Conservation (phyloP, 192 early-diverging fungal genomes). For the Helicostylum pulchrum region DNA sequence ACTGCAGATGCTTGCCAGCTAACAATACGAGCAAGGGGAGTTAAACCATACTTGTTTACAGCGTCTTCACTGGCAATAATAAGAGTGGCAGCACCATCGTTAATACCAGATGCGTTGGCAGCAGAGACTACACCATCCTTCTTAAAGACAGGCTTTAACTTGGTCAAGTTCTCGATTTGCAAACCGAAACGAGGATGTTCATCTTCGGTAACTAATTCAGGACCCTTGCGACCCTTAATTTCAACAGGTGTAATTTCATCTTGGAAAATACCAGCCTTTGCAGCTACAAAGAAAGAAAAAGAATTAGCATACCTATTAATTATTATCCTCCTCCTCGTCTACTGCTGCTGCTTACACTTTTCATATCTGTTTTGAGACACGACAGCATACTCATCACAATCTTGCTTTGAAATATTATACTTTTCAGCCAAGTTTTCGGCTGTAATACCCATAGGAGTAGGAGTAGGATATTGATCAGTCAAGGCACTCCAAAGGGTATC, state of each 20-base stretch:
- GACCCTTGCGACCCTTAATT: constrained; percentile 74
- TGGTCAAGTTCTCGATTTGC: constrained; percentile 72
- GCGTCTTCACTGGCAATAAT: constrained; percentile 85
- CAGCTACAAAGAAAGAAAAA: constrained; percentile 14
- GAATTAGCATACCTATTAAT: not conserved
- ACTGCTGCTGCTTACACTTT: constrained; percentile 45
- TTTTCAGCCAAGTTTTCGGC: constrained; percentile 87
- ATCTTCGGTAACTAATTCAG: constrained; percentile 70
- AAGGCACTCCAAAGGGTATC: constrained; percentile 84
- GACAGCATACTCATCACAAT: constrained; percentile 84
- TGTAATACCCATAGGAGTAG: constrained; percentile 90
- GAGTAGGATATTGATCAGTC: constrained; percentile 77
- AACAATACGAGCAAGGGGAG: constrained; percentile 83
- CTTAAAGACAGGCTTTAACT: constrained; percentile 85
- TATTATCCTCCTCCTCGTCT: constrained; percentile 2
- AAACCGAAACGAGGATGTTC: constrained; percentile 91
- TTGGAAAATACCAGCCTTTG: constrained; percentile 66
- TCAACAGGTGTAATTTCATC: constrained; percentile 83
- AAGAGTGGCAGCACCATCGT: constrained; percentile 87
- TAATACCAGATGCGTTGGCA: constrained; percentile 94
- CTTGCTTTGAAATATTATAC: constrained; percentile 77
- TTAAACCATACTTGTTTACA: constrained; percentile 74
- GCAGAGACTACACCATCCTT: constrained; percentile 90
- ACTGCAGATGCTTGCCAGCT: constrained; percentile 83
- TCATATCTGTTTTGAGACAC: constrained; percentile 87